phyloP scores from a whole-genome alignment of 2,329 filamentous ascomycete genomes.

The Fusarium luffae region DNA sequence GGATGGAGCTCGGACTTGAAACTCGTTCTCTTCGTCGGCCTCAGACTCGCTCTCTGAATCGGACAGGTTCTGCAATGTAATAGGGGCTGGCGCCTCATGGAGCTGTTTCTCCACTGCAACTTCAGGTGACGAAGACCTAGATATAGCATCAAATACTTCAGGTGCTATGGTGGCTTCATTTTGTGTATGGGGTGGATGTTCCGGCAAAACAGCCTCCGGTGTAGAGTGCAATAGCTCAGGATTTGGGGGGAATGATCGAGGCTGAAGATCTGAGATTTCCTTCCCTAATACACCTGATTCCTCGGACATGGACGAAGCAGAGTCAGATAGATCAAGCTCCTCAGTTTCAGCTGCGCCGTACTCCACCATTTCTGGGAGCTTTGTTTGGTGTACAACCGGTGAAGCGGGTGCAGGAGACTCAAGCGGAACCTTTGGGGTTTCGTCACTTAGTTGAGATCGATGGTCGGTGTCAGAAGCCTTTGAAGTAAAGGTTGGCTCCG shows the following conservation, averaged over 20 bases:
- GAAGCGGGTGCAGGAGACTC: conserved; percentile 1
- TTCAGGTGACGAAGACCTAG: background rate
- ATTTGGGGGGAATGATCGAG: background rate
- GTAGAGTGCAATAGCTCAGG: background rate
- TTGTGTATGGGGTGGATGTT: background rate
- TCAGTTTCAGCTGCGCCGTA: background rate
- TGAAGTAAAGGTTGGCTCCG: conserved; percentile 1
- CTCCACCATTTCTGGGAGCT: background rate
- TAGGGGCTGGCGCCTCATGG: background rate
- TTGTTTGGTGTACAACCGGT: background rate
- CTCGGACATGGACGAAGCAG: conserved; percentile 3
- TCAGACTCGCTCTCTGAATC: conserved; percentile 22
- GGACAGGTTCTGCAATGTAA: background rate
- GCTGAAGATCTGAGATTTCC: background rate
- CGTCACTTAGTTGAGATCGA: conserved; percentile 9
- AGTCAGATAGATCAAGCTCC: conserved; percentile 1
- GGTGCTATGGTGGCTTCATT: background rate
- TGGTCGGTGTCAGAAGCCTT: background rate
- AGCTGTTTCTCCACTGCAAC: background rate
- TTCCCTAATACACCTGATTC: background rate
- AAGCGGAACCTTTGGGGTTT: background rate
- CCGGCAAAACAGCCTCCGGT: background rate
- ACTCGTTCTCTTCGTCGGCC: background rate
- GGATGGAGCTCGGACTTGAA: background rate
- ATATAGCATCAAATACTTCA: background rate